phyloP scores from a whole-genome alignment of 257 asterid species.

The Primulina tabacum region DNA sequence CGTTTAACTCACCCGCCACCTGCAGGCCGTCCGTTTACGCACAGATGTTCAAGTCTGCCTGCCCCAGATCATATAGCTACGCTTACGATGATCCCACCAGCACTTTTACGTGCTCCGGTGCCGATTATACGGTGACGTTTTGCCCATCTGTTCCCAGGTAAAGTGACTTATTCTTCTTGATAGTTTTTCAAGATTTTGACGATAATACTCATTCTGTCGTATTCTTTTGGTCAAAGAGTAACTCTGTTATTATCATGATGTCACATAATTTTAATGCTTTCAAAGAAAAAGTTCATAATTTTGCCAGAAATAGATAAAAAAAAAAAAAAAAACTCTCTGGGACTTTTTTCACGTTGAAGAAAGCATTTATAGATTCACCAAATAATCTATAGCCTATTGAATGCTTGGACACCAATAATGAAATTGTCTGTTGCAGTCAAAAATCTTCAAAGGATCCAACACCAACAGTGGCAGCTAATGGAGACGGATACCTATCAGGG shows the following conservation, averaged over 20 bases:
- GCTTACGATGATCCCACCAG: conserved; percentile 97
- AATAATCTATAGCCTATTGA: background rate
- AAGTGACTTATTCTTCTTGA: background rate
- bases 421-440: background rate
- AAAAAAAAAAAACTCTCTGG: no score
- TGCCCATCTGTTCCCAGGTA: conserved; percentile 91
- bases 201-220: no score
- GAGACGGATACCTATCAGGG: background rate
- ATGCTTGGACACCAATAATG: background rate
- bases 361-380: background rate
- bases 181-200: no score
- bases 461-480: background rate
- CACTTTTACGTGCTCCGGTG: conserved; percentile 88
- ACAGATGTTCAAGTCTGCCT: conserved; percentile 69
- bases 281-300: background rate
- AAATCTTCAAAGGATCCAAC: background rate
- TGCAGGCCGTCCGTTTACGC: conserved; percentile 88
- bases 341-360: background rate
- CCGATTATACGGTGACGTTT: conserved; percentile 79
- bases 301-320: no score
- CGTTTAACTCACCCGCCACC: conserved; percentile 67
- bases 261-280: no score
- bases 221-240: no score
- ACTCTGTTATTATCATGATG: no score
- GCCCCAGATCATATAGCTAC: conserved; percentile 90